Evolutionary conservation across 1,139 yeast species (phyloP), one percentile per base, ranked within the genome.

Genomic region (Suzukiozyma palmioleophila): DNA sequence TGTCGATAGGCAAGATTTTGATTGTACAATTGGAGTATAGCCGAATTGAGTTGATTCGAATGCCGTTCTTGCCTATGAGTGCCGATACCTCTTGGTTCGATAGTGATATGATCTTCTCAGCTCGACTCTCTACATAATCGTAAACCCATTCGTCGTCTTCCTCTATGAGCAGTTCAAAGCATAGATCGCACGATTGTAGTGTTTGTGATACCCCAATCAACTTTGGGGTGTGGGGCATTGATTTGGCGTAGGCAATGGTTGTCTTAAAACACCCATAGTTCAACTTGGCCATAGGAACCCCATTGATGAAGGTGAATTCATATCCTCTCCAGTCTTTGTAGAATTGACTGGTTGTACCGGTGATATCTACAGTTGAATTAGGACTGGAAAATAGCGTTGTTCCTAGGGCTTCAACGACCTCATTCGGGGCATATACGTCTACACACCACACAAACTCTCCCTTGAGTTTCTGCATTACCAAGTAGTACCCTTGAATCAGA

Each of bases 61-160:
- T 38, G 1, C 67, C 69, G 13, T 56, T 51, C 22, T 47, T 44
- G 3, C 71, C 70, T 24, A 66, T 50, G 2, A 65, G 42, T 15
- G 53, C 54, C n/a, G 60, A 53, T 1, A 64, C 65, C 41, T 64
- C 63, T n/a, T 22, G 16, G 9, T 21, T 32, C 16, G 18, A 21
- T 22, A 32, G 24, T 21, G 35, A 21, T n/a, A 32, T 22, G 10
- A 21, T 21, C 22, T 18, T 18, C 22, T 18, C 22, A 18, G 4
- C 22, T 18, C 22, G 22, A 18, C 22, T 18, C 7, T 18, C 7
- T 7, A 4, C 22, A 18, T 18, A 18, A 5, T 18, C 22, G 22
- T 18, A 18, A 18, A 18, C 22, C 4, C 7, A 18, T 18, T 18
- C 22, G 22, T 18, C 22, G 4, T 18, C 22, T 18, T 18, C 22